Evolutionary conservation across 495 filamentous ascomycete species (phyloP).

Genomic region (Trichoderma virens): DNA sequence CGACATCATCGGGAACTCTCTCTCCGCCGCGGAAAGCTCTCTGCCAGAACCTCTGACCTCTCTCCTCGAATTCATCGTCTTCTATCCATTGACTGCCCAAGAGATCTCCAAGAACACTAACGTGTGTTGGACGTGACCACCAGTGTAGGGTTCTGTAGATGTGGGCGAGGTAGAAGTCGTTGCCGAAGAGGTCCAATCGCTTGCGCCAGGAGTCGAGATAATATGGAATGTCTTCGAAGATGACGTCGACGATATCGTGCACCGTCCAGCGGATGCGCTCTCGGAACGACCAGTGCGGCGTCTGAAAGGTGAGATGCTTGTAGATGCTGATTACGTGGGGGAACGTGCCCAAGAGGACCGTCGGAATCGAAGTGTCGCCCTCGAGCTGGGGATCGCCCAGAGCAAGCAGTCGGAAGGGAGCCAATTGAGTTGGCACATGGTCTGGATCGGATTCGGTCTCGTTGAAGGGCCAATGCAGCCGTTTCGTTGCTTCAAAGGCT

Average conservation of each 20-base stretch:
- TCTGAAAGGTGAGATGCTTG: conserved; percentile 37
- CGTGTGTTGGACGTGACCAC: conserved; percentile 78
- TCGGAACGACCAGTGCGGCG: conserved; percentile 34
- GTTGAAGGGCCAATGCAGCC: conserved; percentile 33
- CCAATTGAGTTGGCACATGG: conserved; percentile 32
- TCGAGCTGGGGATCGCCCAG: conserved; percentile 94
- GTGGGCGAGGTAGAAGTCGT: conserved; percentile 91
- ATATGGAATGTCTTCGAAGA: conserved; percentile 56
- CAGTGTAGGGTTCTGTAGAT: conserved; percentile 80
- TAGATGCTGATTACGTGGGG: conserved; percentile 50
- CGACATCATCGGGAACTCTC: conserved; percentile 58
- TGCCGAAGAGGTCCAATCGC: conserved; percentile 78
- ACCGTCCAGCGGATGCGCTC: conserved; percentile 39
- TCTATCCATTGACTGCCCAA: conserved; percentile 95
- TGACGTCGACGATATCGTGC: conserved; percentile 45
- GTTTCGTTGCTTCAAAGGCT: conserved; percentile 40
- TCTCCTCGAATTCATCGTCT: conserved; percentile 69
- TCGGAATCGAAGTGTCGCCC: conserved; percentile 75
- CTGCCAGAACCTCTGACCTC: conserved; percentile 72
- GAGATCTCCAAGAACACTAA: conserved; percentile 82
- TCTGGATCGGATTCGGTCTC: conserved; percentile 17
- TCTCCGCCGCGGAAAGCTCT: conserved; percentile 65
- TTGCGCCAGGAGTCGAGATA: conserved; percentile 59
- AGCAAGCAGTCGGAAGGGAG: conserved; percentile 79
- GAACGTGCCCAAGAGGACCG: conserved; percentile 49